Evolutionary conservation across 1,284 basidiomycete species (phyloP), one percentile per base, ranked within the genome.

Genomic region (Lentinula novae-zelandiae): DNA sequence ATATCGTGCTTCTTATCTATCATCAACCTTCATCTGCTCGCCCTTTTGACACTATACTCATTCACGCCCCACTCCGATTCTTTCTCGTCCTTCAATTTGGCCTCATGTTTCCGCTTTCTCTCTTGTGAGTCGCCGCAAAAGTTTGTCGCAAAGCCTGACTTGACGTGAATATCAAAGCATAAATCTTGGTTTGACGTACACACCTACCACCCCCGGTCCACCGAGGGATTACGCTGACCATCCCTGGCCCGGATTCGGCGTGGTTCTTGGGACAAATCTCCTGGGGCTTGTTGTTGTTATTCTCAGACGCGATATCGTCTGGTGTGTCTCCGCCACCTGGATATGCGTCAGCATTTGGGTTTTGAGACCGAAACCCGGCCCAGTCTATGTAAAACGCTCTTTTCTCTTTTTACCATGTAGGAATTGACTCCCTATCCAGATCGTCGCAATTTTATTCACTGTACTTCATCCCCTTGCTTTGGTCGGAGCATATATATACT

Each of bases 51-150:
- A 78, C 81, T 50, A 81, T 82, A 2, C 81, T 91, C 58, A 88
- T 92, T 49, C 90, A 92, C 62, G 86, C 88, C 0, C 90, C 90
- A 0, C 70, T 90, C 33, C 78, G 89, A 3, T 85, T 89, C 60
- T 91, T 91, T 71, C 75, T 90, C 63, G 76, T 89, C 31, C 75
- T 90, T 1, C 78, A 81, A 0, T 63, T 83, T 5, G 75, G 73
- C 0, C 68, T 83, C 22, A 68, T 81, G 60, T 79, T 84, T 64
- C 76, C 78, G 1, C 77, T 82, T 54, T 79, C 77, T 6, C 78
- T 84, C n/a, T 78, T 87, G 67, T 78, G 68, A 34, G 71, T 70
- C 63, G 36, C 72, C 44, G 15, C 44, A 46, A 22, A 22, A 62
- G 75, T 15, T 75, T 75, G 61, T 74, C 78, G 0, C 67, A 77